These are phyloP conservation scores for Agaricus subrufescens DNA, from an alignment of 768 basidiomycete genomes.

Conservation along the genomic window DNA sequence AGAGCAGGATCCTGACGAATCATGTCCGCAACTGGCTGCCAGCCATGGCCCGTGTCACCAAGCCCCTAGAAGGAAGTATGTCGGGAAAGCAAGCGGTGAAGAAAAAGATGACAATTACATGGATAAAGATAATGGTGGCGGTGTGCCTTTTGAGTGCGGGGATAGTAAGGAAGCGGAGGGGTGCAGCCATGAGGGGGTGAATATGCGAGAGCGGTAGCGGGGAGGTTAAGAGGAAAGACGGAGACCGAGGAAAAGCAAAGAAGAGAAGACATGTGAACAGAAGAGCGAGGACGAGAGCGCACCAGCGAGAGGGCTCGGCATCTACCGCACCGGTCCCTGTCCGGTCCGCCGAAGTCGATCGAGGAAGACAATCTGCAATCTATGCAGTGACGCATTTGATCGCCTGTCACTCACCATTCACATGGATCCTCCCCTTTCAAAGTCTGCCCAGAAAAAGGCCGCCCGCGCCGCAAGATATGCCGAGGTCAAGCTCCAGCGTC, in stretches of 20 bases:
- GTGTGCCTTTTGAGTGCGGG: conserved; percentile 62
- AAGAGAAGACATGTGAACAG: conserved; percentile 19
- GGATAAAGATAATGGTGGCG: conserved; percentile 85
- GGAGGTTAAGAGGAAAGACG: conserved; percentile 11
- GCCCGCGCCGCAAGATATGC: conserved; percentile 66
- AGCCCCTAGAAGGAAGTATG: conserved; percentile 47
- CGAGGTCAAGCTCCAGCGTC: conserved; percentile 65
- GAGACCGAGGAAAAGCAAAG: conserved; percentile 11
- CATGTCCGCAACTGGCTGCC: conserved; percentile 71
- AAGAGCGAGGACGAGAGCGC: conserved; percentile 20
- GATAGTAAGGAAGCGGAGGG: conserved; percentile 48
- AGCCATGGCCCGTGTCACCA: conserved; percentile 72
- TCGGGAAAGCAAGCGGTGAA: neutral
- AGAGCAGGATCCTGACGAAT: conserved; percentile 51
- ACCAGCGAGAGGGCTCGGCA: conserved; percentile 35
- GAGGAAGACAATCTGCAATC: no score
- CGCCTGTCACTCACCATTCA: conserved; percentile 6
- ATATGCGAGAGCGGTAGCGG: conserved; percentile 5
- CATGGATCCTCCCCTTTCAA: conserved; percentile 46
- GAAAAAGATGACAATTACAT: conserved; percentile 47
- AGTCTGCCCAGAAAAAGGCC: conserved; percentile 74
- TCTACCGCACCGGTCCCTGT: conserved; percentile 27
- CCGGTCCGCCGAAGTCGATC: neutral
- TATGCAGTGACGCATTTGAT: neutral
- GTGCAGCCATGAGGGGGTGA: conserved; percentile 24